Percentiles rank a stretch among this genome's conserved stretches.
phyloP scores from a whole-genome alignment of 1,284 basidiomycete genomes.

The Albatrellus sp. region DNA sequence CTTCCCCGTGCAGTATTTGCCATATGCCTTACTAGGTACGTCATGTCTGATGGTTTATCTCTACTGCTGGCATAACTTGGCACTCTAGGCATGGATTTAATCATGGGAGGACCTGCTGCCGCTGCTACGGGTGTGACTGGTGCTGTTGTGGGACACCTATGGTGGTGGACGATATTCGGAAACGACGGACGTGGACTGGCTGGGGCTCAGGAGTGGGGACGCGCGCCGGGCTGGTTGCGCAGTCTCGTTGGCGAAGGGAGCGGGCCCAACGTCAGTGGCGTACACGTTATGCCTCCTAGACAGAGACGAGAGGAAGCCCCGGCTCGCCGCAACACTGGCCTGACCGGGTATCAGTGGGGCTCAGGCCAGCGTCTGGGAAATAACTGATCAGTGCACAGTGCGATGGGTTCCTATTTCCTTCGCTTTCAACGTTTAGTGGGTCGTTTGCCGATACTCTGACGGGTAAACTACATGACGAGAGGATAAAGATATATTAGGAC shows the following conservation, averaged over 20 bases:
- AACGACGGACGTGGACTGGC: constrained; percentile 7
- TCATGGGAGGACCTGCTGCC: constrained; percentile 47
- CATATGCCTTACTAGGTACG: constrained; percentile 54
- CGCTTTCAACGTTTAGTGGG: no score
- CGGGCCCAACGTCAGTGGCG: constrained; percentile 15
- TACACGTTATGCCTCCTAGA: constrained; percentile 20
- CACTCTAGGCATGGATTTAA: constrained; percentile 39
- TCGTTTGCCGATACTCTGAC: no score
- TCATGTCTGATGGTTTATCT: background rate
- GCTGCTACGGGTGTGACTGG: constrained; percentile 56
- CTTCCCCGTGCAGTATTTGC: constrained; percentile 61
- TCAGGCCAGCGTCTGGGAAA: constrained; percentile 26
- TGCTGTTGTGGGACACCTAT: constrained; percentile 63
- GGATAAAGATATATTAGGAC: background rate
- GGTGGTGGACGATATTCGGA: constrained; percentile 45
- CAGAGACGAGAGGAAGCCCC: constrained; percentile 11
- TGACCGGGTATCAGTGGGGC: constrained; percentile 28
- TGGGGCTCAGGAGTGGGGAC: constrained; percentile 34
- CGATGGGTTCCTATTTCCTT: no score
- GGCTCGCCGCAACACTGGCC: constrained; percentile 8
- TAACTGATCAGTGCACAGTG: background rate
- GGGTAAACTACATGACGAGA: background rate
- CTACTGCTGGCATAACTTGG: background rate
- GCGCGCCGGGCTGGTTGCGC: constrained; percentile 27
- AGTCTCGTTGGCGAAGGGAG: constrained; percentile 19